Base-by-base conservation (phyloP, 2,329 filamentous ascomycete species). In the Madurella mycetomatis region DNA sequence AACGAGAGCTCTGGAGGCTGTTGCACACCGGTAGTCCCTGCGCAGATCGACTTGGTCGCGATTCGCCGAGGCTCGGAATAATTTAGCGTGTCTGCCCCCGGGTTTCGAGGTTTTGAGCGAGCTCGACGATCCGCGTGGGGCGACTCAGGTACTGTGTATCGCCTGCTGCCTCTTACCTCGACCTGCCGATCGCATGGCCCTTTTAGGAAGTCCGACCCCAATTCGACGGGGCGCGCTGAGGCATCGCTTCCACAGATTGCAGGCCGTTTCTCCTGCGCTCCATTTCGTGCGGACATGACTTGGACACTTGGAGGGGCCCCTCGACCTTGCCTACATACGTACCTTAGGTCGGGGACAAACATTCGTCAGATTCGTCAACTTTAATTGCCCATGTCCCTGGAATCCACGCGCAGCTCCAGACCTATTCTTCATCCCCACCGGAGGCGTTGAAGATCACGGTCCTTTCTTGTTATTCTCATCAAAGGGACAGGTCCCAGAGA, bases 131-230 rank as follows among this genome's bases (percentile, higher is more conserved):
- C 49, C 30, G 51, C 51, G 50, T 54, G 57, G 53, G 52, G 46
- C 25, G n/a, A n/a, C n/a, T n/a, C n/a, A n/a, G n/a, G n/a, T n/a
- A n/a, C n/a, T n/a, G n/a, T n/a, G n/a, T n/a, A n/a, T n/a, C 17
- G 47, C 15, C 18, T 47, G 41, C 41, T 41, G 25, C 25, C 25
- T 25, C 44, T 47, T 45, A 45, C 34, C 12, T 41, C 44, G 47
- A 45, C 50, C 25, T 45, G 49, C 46, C 41, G 54, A 54, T 56
- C 61, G 53, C 50, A 51, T 57, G 49, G 25, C 58, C 60, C 16
- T 25, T 59, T 59, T 60, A 46, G 58, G 61, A 47, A 62, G 43
- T 55, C 60, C 56, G 56, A 56, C 56, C 53, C 50, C 41, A 25
- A 51, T 46, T 51, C 41, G 32, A 56, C 53, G 46, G 41, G 41